Percentiles rank a stretch among this genome's conserved stretches.
Evolutionary conservation across 2,329 filamentous ascomycete species (phyloP).

Genomic region (Trichoderma asperellum): DNA sequence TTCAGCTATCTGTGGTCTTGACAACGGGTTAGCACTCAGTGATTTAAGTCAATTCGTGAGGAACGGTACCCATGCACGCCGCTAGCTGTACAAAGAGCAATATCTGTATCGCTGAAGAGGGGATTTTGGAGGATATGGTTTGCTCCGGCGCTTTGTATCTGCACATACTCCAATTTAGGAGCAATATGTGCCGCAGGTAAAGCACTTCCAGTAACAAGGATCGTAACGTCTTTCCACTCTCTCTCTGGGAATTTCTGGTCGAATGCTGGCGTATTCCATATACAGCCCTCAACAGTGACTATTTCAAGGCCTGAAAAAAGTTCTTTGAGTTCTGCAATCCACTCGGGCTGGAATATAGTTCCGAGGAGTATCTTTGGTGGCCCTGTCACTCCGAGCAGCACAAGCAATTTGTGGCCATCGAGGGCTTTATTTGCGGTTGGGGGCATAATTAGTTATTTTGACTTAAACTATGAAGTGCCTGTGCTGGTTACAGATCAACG

Average conservation of each 20-base stretch:
- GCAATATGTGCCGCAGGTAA: constrained; percentile 50
- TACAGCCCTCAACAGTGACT: constrained; percentile 39
- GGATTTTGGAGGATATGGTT: constrained; percentile 53
- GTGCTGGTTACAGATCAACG: neutral
- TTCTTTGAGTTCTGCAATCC: constrained; percentile 43
- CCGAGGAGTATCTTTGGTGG: constrained; percentile 2
- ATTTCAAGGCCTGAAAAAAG: constrained; percentile 52
- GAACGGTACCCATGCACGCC: constrained; percentile 58
- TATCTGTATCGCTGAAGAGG: constrained; percentile 54
- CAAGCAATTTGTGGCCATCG: constrained; percentile 54
- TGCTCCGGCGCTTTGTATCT: constrained; percentile 58
- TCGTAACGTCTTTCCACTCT: constrained; percentile 54
- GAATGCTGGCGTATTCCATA: constrained; percentile 32
- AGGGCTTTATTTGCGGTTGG: constrained; percentile 38
- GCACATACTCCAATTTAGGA: constrained; percentile 56
- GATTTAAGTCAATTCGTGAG: neutral
- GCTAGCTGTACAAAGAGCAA: constrained; percentile 59
- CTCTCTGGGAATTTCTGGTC: constrained; percentile 38
- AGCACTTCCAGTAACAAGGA: constrained; percentile 49
- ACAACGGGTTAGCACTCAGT: neutral
- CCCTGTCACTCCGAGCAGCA: constrained; percentile 39
- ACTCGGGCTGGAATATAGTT: constrained; percentile 31
- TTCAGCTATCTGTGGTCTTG: constrained; percentile 60
- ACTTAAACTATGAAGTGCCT: neutral
- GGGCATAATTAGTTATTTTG: neutral